Evolutionary conservation across 257 asterid species (phyloP).

Genomic region (Penstemon barbatus): DNA sequence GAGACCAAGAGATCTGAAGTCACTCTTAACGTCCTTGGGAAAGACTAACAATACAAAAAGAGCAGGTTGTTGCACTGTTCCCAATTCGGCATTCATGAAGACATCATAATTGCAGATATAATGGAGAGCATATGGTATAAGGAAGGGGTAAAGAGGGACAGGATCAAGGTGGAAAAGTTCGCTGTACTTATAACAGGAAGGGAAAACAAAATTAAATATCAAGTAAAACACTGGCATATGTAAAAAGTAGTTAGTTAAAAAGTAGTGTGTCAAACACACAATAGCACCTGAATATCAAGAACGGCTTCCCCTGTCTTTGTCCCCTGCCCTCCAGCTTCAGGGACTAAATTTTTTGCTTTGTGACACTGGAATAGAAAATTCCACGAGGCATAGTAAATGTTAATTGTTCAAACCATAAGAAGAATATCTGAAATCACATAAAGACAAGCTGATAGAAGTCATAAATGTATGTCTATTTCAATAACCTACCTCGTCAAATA

Average conservation of each 20-base stretch:
- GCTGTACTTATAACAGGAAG: conserved; percentile 10
- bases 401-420: conserved; percentile 28
- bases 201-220: conserved; percentile 5
- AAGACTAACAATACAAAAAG: neutral
- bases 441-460: conserved; percentile 26
- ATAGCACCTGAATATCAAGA: conserved; percentile 89
- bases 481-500: conserved; percentile 87
- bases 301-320: conserved; percentile 99
- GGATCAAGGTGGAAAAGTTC: conserved; percentile 20
- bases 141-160: neutral
- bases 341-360: conserved; percentile 97
- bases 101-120: neutral
- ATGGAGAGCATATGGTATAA: neutral
- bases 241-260: conserved; percentile 14
- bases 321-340: conserved; percentile 95
- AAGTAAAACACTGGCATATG: conserved; percentile 8
- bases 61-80: neutral
- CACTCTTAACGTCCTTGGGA: neutral
- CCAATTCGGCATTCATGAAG: neutral
- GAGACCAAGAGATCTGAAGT: neutral
- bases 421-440: conserved; percentile 15
- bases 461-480: conserved; percentile 17
- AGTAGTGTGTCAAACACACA: conserved; percentile 4
- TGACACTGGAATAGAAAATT: conserved; percentile 67
- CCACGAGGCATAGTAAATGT: conserved; percentile 14